Conservation (phyloP, 2,329 filamentous ascomycete species). For the Calonectria leucothoes region DNA sequence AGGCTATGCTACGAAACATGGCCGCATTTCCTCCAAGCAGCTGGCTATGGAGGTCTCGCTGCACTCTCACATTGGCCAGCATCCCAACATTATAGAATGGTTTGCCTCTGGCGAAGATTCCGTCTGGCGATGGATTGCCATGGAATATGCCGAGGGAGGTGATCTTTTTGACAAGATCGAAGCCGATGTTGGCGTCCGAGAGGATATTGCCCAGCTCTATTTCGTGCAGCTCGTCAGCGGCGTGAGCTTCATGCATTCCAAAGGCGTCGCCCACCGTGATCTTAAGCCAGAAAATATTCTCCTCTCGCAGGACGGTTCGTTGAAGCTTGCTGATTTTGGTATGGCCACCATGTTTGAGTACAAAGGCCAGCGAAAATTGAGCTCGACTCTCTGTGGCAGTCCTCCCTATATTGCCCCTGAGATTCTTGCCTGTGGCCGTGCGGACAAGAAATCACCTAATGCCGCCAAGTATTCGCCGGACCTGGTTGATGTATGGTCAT, state of each 20-base stretch:
- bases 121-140: conserved; percentile 96
- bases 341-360: conserved; percentile 94
- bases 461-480: conserved; percentile 78
- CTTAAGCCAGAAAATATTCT: conserved; percentile 97
- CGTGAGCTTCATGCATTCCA: conserved; percentile 94
- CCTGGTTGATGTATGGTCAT: conserved; percentile 94
- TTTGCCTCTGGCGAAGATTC: conserved; percentile 87
- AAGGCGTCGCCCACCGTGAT: conserved; percentile 92
- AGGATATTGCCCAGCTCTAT: conserved; percentile 96
- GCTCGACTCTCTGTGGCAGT: conserved; percentile 91
- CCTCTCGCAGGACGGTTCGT: conserved; percentile 82
- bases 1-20: conserved; percentile 89
- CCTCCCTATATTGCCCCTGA: conserved; percentile 98
- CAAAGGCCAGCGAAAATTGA: conserved; percentile 84
- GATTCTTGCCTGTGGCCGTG: conserved; percentile 71
- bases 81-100: conserved; percentile 94
- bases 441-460: conserved; percentile 59
- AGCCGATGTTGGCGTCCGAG: conserved; percentile 92
- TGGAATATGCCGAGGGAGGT: conserved; percentile 95
- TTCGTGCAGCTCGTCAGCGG: conserved; percentile 92
- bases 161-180: conserved; percentile 99
- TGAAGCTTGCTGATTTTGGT: conserved; percentile 97
- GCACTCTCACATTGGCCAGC: conserved; percentile 88
- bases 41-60: conserved; percentile 91
- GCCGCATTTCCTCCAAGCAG: conserved; percentile 89